Conservation (phyloP, 345 rosid genomes). For the Sapria himalayana region DNA sequence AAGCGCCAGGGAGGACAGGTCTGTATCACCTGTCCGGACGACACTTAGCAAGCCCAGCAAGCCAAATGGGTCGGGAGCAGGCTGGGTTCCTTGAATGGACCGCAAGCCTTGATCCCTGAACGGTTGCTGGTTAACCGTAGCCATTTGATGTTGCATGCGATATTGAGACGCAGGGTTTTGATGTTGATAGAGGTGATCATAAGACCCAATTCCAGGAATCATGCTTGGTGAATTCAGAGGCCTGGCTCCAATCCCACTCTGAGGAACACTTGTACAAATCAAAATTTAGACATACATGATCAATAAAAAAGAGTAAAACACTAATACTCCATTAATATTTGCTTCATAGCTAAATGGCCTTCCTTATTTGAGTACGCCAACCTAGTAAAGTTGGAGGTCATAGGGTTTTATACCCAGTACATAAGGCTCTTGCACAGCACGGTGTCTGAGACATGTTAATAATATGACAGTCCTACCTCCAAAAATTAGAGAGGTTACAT, state of each 20-base stretch:
- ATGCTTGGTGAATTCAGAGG: slow-evolving; percentile 60
- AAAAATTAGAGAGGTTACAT: too few species aligned
- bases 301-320: not conserved
- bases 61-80: slow-evolving; percentile 63
- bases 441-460: too few species aligned
- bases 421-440: too few species aligned
- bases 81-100: slow-evolving; percentile 35
- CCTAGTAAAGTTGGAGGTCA: too few species aligned
- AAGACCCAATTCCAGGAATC: slow-evolving; percentile 42
- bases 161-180: slow-evolving; percentile 80
- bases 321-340: too few species aligned
- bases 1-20: slow-evolving; percentile 57
- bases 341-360: too few species aligned
- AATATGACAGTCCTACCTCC: too few species aligned
- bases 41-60: slow-evolving; percentile 66
- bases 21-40: slow-evolving; percentile 63
- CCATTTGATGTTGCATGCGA: slow-evolving; percentile 70
- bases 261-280: slow-evolving; percentile 60
- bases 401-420: too few species aligned
- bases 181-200: slow-evolving; percentile 69
- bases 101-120: slow-evolving; percentile 73
- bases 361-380: too few species aligned
- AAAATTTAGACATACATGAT: slow-evolving; percentile 3
- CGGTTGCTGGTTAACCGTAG: slow-evolving; percentile 68
- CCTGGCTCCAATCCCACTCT: slow-evolving; percentile 74